Evolutionary conservation across 176 grass and related monocot genomes (phyloP), one percentile per base, ranked within the genome.

Genomic region (Pontederia paniculata): DNA sequence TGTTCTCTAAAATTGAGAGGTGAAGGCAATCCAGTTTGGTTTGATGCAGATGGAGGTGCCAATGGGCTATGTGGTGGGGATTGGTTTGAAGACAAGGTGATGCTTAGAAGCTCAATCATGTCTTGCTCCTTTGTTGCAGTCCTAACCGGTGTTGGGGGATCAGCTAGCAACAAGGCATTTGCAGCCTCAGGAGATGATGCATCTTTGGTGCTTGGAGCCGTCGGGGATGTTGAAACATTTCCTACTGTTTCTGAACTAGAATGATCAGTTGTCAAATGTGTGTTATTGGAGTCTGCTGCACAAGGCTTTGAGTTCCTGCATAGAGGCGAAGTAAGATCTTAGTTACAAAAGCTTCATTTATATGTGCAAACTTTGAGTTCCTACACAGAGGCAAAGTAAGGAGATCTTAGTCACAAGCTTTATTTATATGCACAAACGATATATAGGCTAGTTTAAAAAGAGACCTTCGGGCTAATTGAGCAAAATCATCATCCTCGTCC

Each of bases 401-500:
- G 49, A 60, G 42, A 48, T 66, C 58, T 60, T 21, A 9, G 65
- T 17, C 14, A 41, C 8, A 53, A 17, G 16, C 65, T 31, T 52
- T 49, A 57, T 23, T 41, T 57, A 68, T 61, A 48, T 42, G 17
- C 15, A 54, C 14, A 37, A 65, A 54, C 14, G 45, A 42, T 12
- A 49, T 22, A 2, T 52, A 50, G 7, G n/a, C 13, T 41, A 12
- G 25, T 51, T 11, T 9, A 21, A 6, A 21, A 10, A 62, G 17
- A 8, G 2, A 88, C 88, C 88, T 94, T 50, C 83, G 83, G 76
- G 88, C 88, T 28, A 94, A 21, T 58, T 81, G 68, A 23, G 80
- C 73, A 44, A 94, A 94, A 65, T 94, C 88, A 19, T 94, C 83
- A 20, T 94, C 74, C 10, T 79, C 77, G 12, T 85, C 80, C 54